These are phyloP conservation scores for Penicillium argentinense DNA, from an alignment of 495 filamentous ascomycete genomes.

Conservation along the genomic window DNA sequence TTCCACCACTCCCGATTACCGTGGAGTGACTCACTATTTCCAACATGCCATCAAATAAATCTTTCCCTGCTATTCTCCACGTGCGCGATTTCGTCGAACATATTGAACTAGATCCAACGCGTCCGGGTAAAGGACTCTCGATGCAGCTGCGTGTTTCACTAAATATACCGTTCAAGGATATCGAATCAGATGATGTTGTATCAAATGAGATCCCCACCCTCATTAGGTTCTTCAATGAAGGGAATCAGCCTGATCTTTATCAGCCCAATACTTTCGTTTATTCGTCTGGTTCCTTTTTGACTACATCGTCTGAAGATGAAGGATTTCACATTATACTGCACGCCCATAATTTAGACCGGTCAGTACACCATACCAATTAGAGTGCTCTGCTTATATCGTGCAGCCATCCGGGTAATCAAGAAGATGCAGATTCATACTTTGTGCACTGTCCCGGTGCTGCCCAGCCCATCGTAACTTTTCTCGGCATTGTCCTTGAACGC, in stretches of 20 bases:
- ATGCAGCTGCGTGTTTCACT: slow-evolving; percentile 14
- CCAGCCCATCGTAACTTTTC: slow-evolving; percentile 8
- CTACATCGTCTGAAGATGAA: background rate
- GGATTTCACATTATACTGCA: slow-evolving; percentile 13
- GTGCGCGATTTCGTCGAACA: slow-evolving; percentile 7
- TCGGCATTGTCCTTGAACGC: slow-evolving; percentile 7
- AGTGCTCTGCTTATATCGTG: background rate
- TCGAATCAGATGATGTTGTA: background rate
- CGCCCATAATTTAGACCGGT: slow-evolving; percentile 9
- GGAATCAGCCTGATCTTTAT: background rate
- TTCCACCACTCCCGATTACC: no score
- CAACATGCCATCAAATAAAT: background rate
- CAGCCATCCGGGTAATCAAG: slow-evolving; percentile 12
- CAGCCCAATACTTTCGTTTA: slow-evolving; percentile 6
- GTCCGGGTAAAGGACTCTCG: slow-evolving; percentile 12
- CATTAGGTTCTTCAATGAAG: background rate
- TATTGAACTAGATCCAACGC: slow-evolving; percentile 11
- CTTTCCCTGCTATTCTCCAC: background rate
- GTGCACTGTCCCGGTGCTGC: slow-evolving; percentile 17
- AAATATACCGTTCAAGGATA: slow-evolving; percentile 6
- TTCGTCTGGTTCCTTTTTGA: slow-evolving; percentile 6
- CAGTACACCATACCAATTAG: background rate
- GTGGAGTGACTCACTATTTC: no score
- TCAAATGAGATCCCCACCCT: background rate
- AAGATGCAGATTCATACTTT: slow-evolving; percentile 14